A percentile compares a stretch with the other conserved stretches of the same genome.
Evolutionary conservation across 805 yeast species (phyloP).

Genomic region (Yamadazyma olivae): DNA sequence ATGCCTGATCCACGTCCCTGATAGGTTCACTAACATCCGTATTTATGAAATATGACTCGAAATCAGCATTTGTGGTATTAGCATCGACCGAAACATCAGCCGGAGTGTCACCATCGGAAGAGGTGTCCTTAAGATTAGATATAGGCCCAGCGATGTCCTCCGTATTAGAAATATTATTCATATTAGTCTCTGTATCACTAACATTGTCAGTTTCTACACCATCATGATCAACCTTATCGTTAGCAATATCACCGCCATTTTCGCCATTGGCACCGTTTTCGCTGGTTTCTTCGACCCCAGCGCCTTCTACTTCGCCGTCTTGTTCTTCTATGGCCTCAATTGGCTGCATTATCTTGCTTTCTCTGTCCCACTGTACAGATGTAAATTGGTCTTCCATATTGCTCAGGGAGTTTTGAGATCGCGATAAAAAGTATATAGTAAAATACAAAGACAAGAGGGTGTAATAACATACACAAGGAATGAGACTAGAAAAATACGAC

Average conservation of each 20-base stretch:
- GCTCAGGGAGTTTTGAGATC: background rate
- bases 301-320: slow-evolving; percentile 1
- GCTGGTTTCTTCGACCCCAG: background rate
- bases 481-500: too few species aligned
- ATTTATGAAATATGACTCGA: slow-evolving; percentile 16
- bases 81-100: too few species aligned
- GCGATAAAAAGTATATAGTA: too few species aligned
- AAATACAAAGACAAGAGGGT: too few species aligned
- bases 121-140: too few species aligned
- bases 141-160: background rate
- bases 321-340: background rate
- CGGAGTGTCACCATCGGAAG: too few species aligned
- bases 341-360: slow-evolving; percentile 5
- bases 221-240: background rate
- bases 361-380: slow-evolving; percentile 57
- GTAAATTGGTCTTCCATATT: slow-evolving; percentile 47
- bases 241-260: background rate
- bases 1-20: slow-evolving; percentile 65
- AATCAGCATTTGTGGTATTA: slow-evolving; percentile 2
- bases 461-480: too few species aligned
- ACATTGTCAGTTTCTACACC: background rate
- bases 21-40: slow-evolving; percentile 56
- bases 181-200: background rate
- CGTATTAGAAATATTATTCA: background rate
- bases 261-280: background rate